A percentile compares a stretch with the other conserved stretches of the same genome.
These are phyloP conservation scores for Globisporangium nagaii DNA, from an alignment of 352 stramenopile genomes.

Conservation along the genomic window DNA sequence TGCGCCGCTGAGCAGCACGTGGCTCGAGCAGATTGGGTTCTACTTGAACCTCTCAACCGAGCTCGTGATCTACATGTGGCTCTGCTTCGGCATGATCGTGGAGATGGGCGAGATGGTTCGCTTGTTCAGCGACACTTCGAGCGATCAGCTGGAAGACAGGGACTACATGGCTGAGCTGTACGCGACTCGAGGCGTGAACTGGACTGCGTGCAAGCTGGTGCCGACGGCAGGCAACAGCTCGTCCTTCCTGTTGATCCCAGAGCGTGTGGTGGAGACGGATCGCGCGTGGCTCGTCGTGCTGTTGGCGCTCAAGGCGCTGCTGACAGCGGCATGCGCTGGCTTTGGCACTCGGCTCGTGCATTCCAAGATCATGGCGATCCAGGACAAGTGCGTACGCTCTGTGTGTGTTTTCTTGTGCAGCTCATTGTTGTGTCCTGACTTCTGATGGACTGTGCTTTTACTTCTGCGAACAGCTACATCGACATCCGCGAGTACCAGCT, in stretches of 20 bases:
- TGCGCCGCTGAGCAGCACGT: constrained; percentile 60
- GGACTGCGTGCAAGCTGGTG: constrained; percentile 14
- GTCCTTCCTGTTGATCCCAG: constrained; percentile 22
- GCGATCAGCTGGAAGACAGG: constrained; percentile 21
- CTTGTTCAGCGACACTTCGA: constrained; percentile 21
- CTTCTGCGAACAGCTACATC: constrained; percentile 36
- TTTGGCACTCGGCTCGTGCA: constrained; percentile 37
- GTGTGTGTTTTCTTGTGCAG: background rate
- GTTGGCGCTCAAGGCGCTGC: constrained; percentile 28
- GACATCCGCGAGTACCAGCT: constrained; percentile 59
- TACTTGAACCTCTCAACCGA: constrained; percentile 48
- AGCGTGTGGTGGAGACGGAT: constrained; percentile 31
- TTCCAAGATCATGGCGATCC: constrained; percentile 49
- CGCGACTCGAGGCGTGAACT: constrained; percentile 19
- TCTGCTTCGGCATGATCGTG: constrained; percentile 51
- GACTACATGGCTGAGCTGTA: constrained; percentile 31
- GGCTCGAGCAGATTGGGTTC: constrained; percentile 45
- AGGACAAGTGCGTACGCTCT: constrained; percentile 50
- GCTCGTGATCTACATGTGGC: constrained; percentile 44
- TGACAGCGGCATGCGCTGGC: constrained; percentile 22
- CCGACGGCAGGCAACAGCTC: constrained; percentile 5
- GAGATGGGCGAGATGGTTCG: constrained; percentile 52
- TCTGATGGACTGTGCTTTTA: background rate
- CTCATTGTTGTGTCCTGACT: background rate
- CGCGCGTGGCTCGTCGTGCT: constrained; percentile 41